Evolutionary conservation across 768 basidiomycete genomes (phyloP).

Genomic region (Leccinum truebloodii): DNA sequence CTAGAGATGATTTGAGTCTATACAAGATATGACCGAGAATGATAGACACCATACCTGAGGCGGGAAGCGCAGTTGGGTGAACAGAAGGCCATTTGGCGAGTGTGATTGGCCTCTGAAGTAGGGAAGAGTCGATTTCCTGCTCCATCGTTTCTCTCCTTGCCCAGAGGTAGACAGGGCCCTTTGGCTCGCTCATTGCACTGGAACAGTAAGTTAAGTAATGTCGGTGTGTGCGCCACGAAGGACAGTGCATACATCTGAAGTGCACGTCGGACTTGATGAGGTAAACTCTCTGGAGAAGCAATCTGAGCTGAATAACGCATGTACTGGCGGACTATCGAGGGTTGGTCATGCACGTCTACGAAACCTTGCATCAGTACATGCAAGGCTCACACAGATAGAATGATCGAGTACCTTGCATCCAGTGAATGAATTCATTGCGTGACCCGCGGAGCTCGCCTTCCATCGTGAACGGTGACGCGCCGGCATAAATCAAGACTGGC

Average conservation of each 20-base stretch:
- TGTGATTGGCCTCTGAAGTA: slow-evolving; percentile 33
- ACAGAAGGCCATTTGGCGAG: slow-evolving; percentile 53
- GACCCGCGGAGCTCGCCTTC: slow-evolving; percentile 59
- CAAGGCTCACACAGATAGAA: not conserved
- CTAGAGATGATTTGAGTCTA: slow-evolving; percentile 15
- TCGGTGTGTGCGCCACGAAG: not conserved
- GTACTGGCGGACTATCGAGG: slow-evolving; percentile 71
- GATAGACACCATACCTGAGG: slow-evolving; percentile 29
- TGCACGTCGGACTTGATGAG: slow-evolving; percentile 54
- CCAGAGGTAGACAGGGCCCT: slow-evolving; percentile 76
- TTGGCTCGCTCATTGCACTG: slow-evolving; percentile 69
- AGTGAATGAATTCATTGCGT: slow-evolving; percentile 76
- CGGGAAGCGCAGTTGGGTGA: slow-evolving; percentile 49
- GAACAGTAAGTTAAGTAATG: slow-evolving; percentile 1
- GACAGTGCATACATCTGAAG: slow-evolving; percentile 55
- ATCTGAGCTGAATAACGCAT: slow-evolving; percentile 70
- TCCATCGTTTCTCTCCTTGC: slow-evolving; percentile 72
- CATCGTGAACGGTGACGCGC: slow-evolving; percentile 60
- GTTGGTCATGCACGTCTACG: slow-evolving; percentile 69
- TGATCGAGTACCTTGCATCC: slow-evolving; percentile 56
- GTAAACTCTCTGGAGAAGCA: slow-evolving; percentile 50
- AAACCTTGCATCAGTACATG: not conserved
- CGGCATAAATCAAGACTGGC: slow-evolving; percentile 73
- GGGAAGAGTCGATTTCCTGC: slow-evolving; percentile 49
- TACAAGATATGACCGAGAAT: not conserved